phyloP scores from a whole-genome alignment of 148 eudicot genomes.

The Amaranthus palmeri region DNA sequence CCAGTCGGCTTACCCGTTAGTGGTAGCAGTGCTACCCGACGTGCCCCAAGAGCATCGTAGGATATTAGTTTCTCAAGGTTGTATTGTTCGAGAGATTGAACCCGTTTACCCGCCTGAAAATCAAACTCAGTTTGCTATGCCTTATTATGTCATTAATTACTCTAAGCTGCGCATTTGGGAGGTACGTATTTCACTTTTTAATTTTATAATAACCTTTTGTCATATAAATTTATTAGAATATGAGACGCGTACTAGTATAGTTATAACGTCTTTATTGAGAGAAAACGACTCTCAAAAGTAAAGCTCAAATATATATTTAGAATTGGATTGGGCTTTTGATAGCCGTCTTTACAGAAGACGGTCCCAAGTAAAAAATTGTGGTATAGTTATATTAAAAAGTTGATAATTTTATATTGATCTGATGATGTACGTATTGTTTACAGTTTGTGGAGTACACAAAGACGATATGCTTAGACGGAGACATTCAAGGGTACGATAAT shows the following conservation, averaged over 20 bases:
- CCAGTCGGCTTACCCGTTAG: slow-evolving; percentile 40
- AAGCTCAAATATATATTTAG: too few relatives aligned
- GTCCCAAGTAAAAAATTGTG: too few relatives aligned
- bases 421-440: background rate
- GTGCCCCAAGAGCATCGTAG: slow-evolving; percentile 57
- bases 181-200: slow-evolving; percentile 19
- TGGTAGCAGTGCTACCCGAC: slow-evolving; percentile 59
- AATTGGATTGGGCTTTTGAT: too few relatives aligned
- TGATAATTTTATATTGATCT: too few relatives aligned
- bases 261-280: too few relatives aligned
- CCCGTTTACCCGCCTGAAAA: slow-evolving; percentile 54
- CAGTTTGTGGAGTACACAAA: slow-evolving; percentile 50
- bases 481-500: slow-evolving; percentile 43
- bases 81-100: slow-evolving; percentile 47
- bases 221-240: too few relatives aligned
- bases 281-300: too few relatives aligned
- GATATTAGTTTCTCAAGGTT: slow-evolving; percentile 41
- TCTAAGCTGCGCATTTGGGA: slow-evolving; percentile 63
- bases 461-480: slow-evolving; percentile 45
- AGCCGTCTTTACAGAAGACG: too few relatives aligned
- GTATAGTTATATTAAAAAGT: too few relatives aligned
- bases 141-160: slow-evolving; percentile 57
- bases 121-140: slow-evolving; percentile 52
- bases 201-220: too few relatives aligned
- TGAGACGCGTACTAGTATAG: too few relatives aligned